Conservation (phyloP, 768 basidiomycete species). For the Lactarius trivialis region DNA sequence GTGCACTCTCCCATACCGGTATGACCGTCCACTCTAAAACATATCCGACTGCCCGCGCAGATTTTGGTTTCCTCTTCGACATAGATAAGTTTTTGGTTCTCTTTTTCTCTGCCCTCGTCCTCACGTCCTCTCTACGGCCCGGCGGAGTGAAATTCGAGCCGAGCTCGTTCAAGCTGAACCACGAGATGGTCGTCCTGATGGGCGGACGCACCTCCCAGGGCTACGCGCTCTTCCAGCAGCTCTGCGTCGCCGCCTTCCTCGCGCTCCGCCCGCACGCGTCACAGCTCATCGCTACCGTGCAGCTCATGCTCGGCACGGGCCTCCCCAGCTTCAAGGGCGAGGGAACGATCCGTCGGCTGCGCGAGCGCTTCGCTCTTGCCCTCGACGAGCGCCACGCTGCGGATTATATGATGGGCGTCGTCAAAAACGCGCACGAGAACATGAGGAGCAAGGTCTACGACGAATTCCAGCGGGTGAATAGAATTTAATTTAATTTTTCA, state of each 20-base stretch:
- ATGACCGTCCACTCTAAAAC: background rate
- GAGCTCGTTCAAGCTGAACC: conserved; percentile 94
- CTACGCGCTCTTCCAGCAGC: conserved; percentile 87
- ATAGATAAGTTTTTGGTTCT: conserved; percentile 87
- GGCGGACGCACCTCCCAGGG: conserved; percentile 92
- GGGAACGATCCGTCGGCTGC: conserved; percentile 76
- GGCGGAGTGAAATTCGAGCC: conserved; percentile 99
- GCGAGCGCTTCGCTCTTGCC: conserved; percentile 79
- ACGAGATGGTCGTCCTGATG: conserved; percentile 98
- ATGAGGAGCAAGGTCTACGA: conserved; percentile 90
- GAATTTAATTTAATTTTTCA: background rate
- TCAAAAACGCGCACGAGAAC: conserved; percentile 94
- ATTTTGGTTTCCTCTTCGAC: conserved; percentile 95
- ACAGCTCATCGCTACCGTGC: conserved; percentile 80
- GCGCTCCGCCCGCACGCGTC: conserved; percentile 93
- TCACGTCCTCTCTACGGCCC: conserved; percentile 7
- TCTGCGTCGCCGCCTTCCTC: conserved; percentile 94
- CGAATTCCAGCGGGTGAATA: conserved; percentile 82
- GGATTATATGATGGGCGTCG: conserved; percentile 83
- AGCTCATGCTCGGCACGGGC: conserved; percentile 91
- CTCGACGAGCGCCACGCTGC: conserved; percentile 88
- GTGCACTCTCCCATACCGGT: conserved; percentile 24
- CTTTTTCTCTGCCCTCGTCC: conserved; percentile 10
- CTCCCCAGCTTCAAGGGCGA: conserved; percentile 98
- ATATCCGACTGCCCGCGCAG: conserved; percentile 38